These are phyloP conservation scores for Epichloe baconii DNA, from an alignment of 2,329 filamentous ascomycete genomes.

Conservation along the genomic window DNA sequence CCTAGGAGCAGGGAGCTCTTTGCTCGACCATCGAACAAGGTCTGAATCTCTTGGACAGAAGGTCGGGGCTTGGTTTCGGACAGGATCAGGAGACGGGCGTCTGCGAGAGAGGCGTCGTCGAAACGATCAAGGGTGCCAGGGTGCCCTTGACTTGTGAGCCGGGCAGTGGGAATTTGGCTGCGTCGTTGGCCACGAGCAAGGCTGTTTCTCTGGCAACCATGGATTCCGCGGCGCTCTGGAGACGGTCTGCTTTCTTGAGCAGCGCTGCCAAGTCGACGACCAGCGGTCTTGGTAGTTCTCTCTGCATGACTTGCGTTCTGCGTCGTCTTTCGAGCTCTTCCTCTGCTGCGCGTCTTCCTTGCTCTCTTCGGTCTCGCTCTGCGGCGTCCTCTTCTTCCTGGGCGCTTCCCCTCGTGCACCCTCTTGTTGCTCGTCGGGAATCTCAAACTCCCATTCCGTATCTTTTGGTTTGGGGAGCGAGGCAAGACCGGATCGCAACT, in stretches of 20 bases:
- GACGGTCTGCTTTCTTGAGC: constrained; percentile 45
- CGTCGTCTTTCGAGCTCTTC: constrained; percentile 70
- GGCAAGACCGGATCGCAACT: constrained; percentile 61
- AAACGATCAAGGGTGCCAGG: constrained; percentile 46
- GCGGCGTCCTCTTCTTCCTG: constrained; percentile 48
- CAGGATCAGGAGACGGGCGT: constrained; percentile 65
- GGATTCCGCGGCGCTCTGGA: constrained; percentile 50
- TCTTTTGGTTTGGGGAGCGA: constrained; percentile 86
- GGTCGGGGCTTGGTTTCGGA: constrained; percentile 48
- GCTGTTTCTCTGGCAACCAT: constrained; percentile 68
- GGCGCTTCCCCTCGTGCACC: constrained; percentile 30
- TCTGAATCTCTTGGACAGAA: constrained; percentile 36
- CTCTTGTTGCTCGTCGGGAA: constrained; percentile 72
- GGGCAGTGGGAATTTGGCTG: constrained; percentile 58
- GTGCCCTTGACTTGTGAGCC: constrained; percentile 52
- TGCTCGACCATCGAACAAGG: constrained; percentile 39
- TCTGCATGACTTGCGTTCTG: constrained; percentile 85
- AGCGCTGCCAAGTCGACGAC: constrained; percentile 59
- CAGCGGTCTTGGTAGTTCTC: constrained; percentile 63
- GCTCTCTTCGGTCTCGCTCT: constrained; percentile 67
- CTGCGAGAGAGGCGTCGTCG: constrained; percentile 57
- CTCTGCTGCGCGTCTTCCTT: constrained; percentile 55
- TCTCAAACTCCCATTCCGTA: constrained; percentile 83
- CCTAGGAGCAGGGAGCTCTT: constrained; percentile 56
- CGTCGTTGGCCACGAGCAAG: constrained; percentile 70